Base-by-base conservation (phyloP, 139 green algal genomes). In the Chlamydomonas urium region DNA sequence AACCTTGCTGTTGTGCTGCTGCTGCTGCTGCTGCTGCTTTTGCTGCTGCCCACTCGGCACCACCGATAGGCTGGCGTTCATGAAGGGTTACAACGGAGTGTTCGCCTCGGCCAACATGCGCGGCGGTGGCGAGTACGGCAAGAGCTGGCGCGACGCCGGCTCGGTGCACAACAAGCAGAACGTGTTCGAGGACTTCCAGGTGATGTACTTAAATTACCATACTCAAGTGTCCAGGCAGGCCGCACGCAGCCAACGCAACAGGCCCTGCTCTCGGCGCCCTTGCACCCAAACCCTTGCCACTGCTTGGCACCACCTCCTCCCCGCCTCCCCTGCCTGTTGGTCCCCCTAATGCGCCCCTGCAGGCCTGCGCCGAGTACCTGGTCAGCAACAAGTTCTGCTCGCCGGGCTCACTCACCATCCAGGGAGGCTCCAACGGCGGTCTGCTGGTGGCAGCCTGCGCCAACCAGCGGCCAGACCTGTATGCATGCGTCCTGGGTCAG, bases 391-490 rank as follows among this genome's bases (percentile, higher is more conserved):
- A 81, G 23, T 95, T 91, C 85, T 88, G 69, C 75, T 80, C 57
- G 4, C 76, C 83, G 10, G 58, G 26, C 31, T 69, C 17, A 0
- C 62, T 79, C 1, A 76, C 74, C 33, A 67, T 67, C 29, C 82
- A 95, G 79, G 93, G 92, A 0, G 92, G 90, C 50, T 91, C 79
- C 57, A 97, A 97, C 73, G 93, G 93, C 32, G 93, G 93, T 21
- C 80, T 97, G 73, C 85, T 98, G 71, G 93, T 98, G 34, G 91
- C 89, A 0, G 94, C 93, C 1, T 96, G 88, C 67, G 83, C 86
- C 69, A 97, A 97, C 79, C 94, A 98, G 80, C 79, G 94, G 23
- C 91, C 90, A 3, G 93, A 98, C 78, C 86, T 97, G 24, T 97
- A 86, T 80, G 88, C 77, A 1, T 88, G 79, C 35, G 88, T 88